Conservation (phyloP, 2,329 filamentous ascomycete genomes). For the Pseudogymnoascus sp. region DNA sequence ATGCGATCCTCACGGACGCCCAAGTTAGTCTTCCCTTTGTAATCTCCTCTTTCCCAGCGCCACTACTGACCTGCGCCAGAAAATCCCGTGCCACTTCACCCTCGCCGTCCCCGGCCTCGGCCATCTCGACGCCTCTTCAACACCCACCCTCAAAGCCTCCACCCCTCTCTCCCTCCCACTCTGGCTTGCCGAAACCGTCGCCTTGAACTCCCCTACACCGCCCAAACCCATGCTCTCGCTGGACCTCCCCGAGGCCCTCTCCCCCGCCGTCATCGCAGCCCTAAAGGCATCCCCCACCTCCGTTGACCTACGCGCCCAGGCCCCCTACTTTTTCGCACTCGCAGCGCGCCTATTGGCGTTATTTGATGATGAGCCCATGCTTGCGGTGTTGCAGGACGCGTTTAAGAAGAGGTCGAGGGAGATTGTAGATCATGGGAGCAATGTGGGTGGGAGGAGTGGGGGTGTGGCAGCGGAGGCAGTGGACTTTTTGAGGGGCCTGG, state of each 20-base stretch:
- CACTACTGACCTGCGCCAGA: constrained; percentile 41
- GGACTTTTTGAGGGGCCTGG: constrained; percentile 79
- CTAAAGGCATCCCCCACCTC: constrained; percentile 82
- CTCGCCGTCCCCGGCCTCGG: constrained; percentile 80
- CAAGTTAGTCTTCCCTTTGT: constrained; percentile 44
- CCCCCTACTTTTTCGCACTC: constrained; percentile 80
- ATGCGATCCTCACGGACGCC: constrained; percentile 76
- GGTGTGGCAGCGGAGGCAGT: constrained; percentile 62
- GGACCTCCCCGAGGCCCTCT: constrained; percentile 70
- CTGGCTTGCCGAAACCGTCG: constrained; percentile 93
- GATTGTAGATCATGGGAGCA: constrained; percentile 82
- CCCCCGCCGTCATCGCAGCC: constrained; percentile 74
- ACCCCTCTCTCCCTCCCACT: constrained; percentile 77
- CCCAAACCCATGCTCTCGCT: constrained; percentile 61
- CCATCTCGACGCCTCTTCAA: constrained; percentile 76
- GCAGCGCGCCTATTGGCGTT: constrained; percentile 80
- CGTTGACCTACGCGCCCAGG: constrained; percentile 74
- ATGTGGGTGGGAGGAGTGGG: constrained; percentile 65
- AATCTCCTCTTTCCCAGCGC: neutral
- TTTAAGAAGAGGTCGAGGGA: constrained; percentile 76
- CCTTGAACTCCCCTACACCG: constrained; percentile 48
- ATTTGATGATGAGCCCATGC: constrained; percentile 65
- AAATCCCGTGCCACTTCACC: constrained; percentile 93
- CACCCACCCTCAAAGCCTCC: constrained; percentile 63
- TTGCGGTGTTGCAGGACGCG: constrained; percentile 63